Evolutionary conservation across 1,284 basidiomycete species (phyloP), one percentile per base, ranked within the genome.

Genomic region (Fomitopsis palustris): DNA sequence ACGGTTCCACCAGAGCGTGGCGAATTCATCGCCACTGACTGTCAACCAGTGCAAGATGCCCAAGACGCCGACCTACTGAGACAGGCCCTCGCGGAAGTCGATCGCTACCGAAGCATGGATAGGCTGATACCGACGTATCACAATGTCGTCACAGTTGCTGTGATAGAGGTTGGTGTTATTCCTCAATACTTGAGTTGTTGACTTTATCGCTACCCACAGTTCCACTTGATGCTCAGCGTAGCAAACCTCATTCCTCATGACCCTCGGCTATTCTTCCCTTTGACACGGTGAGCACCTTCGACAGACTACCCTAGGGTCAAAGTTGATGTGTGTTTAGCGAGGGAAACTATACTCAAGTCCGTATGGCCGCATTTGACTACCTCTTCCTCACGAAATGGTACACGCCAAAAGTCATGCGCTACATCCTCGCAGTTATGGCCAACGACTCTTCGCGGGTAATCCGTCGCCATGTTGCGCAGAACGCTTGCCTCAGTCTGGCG

Each of bases 101-200:
- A 96, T 69, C 83, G 96, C 37, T 95, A 96, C 72, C 88, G 95
- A 61, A 94, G 89, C 64, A 93, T 98, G 84, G 97, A 99, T 73
- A 83, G 95, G 58, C 81, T 99, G 17, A 96, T 99, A 57, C 94
- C 97, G 3, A 97, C 96, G 4, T 90, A 88, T 61, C 95, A 98
- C 69, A 99, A 99, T 69, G 86, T 95, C 25, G 89, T 99, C 41
- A 96, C 96, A 0, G 82, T 95, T 56, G 94, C 96, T 31, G 88
- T 88, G 3, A 77, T 98, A 54, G 92, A 96, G 83, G 93, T 95
- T 63, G 63, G 82, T 63, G 31, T 41, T 33, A 35, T 12, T 27
- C 38, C 51, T 60, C 54, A 33, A 31, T 33, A 54, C 16, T 56
- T 23, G 56, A 31, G 61, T 45, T 47, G 55, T 17, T 14, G 2